Base-by-base conservation (phyloP, 805 yeast species). In the Starmerella vaccinii region DNA sequence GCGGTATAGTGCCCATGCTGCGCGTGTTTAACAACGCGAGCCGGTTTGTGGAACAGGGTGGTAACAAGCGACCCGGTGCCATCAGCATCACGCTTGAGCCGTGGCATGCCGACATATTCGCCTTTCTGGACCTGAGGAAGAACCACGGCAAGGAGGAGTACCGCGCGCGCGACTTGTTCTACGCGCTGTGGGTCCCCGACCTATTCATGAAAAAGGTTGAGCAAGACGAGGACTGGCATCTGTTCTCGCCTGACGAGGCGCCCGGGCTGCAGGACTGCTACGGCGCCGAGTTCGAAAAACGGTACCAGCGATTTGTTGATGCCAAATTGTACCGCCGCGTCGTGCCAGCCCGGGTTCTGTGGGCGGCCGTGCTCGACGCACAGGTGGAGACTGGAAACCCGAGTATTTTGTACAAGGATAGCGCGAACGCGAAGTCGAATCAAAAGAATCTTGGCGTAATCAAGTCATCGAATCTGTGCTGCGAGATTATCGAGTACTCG, bases 371-470 rank as follows among this genome's bases (percentile, higher is more conserved):
- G 47, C 66, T 89, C 49, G 88, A 84, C 60, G 78, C 95, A 18
- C 97, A 89, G 68, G 83, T 89, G 23, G 96, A 89, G 67, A 89
- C 97, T 2, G 97, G 97, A 46, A 84, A 82, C 54, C 97, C 97
- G 15, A 89, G 84, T 68, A 78, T 89, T 78, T 71, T 90, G n/a
- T 89, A 84, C 71, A 90, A 89, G 61, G 97, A 89, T 70, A 77
- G 95, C n/a, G 84, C 95, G 69, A 89, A 89, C 66, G 56, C 62
- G 34, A 87, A 88, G 65, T 77, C 88, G 40, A 90, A 90, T 66
- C 97, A 89, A 65, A 77, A 84, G 70, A 88, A 89, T 62, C 70
- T 89, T 58, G 97, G 97, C 41, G 77, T 81, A 13, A 89, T 89
- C 65, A 87, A 88, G 64, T 86, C 95, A 2, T 87, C 96, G 1